Evolutionary conservation across 768 basidiomycete genomes (phyloP).

Genomic region (Mycena galericulata): DNA sequence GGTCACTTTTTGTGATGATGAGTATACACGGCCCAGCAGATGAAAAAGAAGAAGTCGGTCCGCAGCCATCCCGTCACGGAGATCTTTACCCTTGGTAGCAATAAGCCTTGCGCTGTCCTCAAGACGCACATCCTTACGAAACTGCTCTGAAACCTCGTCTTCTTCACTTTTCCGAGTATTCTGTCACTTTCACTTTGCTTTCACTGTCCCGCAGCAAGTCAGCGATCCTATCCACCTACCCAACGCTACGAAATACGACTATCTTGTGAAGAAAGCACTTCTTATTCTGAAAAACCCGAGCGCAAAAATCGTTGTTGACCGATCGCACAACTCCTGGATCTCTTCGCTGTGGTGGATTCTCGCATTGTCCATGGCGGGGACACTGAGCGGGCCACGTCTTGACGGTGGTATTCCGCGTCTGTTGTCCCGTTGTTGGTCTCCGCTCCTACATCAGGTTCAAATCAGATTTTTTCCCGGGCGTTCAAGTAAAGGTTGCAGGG

Average conservation of each 20-base stretch:
- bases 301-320: background rate
- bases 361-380: too few species aligned
- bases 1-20: too few species aligned
- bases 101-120: background rate
- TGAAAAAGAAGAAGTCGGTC: background rate
- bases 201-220: constrained; percentile 10
- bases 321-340: too few species aligned
- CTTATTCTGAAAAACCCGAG: background rate
- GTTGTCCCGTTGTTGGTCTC: too few species aligned
- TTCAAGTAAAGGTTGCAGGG: too few species aligned
- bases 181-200: constrained; percentile 6
- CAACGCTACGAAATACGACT: background rate
- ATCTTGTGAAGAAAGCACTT: background rate
- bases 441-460: too few species aligned
- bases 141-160: background rate
- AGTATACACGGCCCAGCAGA: background rate
- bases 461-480: too few species aligned
- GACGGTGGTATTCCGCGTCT: too few species aligned
- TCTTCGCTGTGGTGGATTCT: too few species aligned
- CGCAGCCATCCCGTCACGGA: background rate
- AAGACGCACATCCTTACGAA: background rate
- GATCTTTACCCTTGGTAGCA: background rate
- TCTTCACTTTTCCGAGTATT: background rate
- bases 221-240: background rate
- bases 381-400: too few species aligned